phyloP scores from a whole-genome alignment of 192 early-diverging fungal species.

The Entrophospora sp. region DNA sequence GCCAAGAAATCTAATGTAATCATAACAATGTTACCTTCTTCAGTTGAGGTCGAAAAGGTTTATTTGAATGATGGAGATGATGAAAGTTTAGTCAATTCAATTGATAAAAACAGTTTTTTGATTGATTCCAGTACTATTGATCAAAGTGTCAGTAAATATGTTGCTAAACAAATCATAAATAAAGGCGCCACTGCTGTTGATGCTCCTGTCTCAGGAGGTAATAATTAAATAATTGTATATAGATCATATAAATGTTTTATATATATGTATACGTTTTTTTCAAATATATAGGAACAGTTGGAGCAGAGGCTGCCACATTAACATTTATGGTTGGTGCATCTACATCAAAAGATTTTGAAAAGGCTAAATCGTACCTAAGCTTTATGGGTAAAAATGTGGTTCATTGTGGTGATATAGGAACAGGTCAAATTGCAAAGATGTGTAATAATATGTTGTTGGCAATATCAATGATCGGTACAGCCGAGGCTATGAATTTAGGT shows the following conservation, averaged over 20 bases:
- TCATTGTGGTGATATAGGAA: slow-evolving; percentile 73
- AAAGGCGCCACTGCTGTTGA: slow-evolving; percentile 67
- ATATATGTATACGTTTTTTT: background rate
- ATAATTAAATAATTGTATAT: background rate
- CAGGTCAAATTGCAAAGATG: slow-evolving; percentile 90
- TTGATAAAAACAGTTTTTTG: slow-evolving; percentile 44
- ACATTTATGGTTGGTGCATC: slow-evolving; percentile 94
- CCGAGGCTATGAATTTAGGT: slow-evolving; percentile 91
- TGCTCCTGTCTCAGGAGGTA: slow-evolving; percentile 92
- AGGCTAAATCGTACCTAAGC: slow-evolving; percentile 48
- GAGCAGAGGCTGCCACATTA: slow-evolving; percentile 80
- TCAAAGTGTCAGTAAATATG: slow-evolving; percentile 61
- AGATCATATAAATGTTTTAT: background rate
- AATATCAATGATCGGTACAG: slow-evolving; percentile 85
- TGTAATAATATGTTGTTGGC: slow-evolving; percentile 97
- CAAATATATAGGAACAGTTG: slow-evolving; percentile 54
- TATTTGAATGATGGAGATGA: slow-evolving; percentile 65
- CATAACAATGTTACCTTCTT: slow-evolving; percentile 88
- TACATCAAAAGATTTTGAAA: slow-evolving; percentile 46
- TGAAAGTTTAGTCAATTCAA: slow-evolving; percentile 49
- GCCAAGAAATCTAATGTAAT: slow-evolving; percentile 64
- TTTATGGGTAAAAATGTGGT: slow-evolving; percentile 89
- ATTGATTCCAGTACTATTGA: slow-evolving; percentile 95
- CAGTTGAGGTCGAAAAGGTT: slow-evolving; percentile 68
- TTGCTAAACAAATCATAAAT: slow-evolving; percentile 50